Conservation (phyloP, 257 asterid genomes). For the Agastache rugosa region DNA sequence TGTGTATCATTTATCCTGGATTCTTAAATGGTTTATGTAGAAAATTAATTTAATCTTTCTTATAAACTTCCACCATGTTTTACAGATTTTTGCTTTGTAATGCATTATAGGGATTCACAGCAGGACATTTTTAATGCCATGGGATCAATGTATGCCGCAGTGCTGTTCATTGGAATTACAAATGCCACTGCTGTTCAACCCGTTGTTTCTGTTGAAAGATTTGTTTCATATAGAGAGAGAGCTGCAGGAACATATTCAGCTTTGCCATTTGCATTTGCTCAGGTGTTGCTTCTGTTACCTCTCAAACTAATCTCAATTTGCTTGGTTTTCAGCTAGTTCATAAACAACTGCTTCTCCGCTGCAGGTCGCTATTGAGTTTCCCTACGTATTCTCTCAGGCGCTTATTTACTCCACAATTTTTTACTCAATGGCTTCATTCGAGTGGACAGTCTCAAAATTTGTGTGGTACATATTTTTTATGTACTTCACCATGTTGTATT, state of each 20-base stretch:
- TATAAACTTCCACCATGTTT: neutral
- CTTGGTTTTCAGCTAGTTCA: conserved; percentile 7
- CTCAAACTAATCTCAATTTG: neutral
- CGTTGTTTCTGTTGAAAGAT: conserved; percentile 94
- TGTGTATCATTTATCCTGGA: neutral
- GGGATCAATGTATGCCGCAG: conserved; percentile 94
- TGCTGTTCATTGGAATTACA: conserved; percentile 82
- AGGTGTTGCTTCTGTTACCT: conserved; percentile 52
- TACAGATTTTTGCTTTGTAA: conserved; percentile 22
- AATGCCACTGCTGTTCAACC: conserved; percentile 95
- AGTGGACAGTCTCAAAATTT: conserved; percentile 72
- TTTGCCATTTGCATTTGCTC: conserved; percentile 85
- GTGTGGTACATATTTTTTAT: conserved; percentile 74
- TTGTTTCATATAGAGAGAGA: conserved; percentile 88
- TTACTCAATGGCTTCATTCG: conserved; percentile 85
- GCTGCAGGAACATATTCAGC: conserved; percentile 99
- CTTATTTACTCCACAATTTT: conserved; percentile 71
- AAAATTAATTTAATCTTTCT: conserved; percentile 5
- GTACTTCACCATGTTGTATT: conserved; percentile 85
- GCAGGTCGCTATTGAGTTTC: conserved; percentile 92
- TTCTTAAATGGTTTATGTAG: neutral
- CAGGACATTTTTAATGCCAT: conserved; percentile 93
- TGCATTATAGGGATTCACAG: conserved; percentile 70
- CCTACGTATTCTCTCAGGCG: conserved; percentile 74
- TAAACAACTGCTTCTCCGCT: conserved; percentile 23